phyloP scores from a whole-genome alignment of 2,329 filamentous ascomycete species.

The Pestalotiopsis fici region DNA sequence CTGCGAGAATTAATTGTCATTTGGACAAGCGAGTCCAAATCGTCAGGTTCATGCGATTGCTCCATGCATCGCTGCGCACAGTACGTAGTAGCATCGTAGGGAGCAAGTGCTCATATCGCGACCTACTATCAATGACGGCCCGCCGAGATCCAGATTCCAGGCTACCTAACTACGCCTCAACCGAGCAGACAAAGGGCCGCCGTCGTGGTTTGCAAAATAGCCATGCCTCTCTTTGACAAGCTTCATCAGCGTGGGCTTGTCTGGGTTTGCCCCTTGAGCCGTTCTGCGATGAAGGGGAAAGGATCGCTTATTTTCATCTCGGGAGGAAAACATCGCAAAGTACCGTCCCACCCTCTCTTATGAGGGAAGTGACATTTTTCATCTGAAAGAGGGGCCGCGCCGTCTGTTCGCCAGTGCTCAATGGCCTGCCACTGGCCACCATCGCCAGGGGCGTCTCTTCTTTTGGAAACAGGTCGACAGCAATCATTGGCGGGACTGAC shows the following conservation, averaged over 20 bases:
- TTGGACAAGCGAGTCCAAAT: neutral
- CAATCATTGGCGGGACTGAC: conserved; percentile 6
- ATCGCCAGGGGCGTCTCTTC: neutral
- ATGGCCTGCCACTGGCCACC: neutral
- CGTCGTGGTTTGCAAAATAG: neutral
- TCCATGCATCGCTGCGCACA: neutral
- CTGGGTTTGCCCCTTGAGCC: neutral
- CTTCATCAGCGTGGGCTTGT: neutral
- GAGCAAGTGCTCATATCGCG: neutral
- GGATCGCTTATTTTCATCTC: conserved; percentile 11
- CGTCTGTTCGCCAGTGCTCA: conserved; percentile 1
- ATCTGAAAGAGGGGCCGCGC: conserved; percentile 1
- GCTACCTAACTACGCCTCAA: neutral
- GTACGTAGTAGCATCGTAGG: too few species aligned
- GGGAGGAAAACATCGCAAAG: neutral
- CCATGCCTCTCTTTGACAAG: neutral
- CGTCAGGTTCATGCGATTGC: neutral
- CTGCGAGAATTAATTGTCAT: neutral
- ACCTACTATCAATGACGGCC: neutral
- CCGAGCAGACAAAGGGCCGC: neutral
- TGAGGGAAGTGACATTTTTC: conserved; percentile 9
- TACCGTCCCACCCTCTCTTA: conserved; percentile 8
- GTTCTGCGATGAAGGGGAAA: neutral
- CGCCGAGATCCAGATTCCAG: neutral
- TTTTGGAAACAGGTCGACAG: conserved; percentile 6